phyloP scores from a whole-genome alignment of 2,329 filamentous ascomycete species.

The Fusarium sp. region DNA sequence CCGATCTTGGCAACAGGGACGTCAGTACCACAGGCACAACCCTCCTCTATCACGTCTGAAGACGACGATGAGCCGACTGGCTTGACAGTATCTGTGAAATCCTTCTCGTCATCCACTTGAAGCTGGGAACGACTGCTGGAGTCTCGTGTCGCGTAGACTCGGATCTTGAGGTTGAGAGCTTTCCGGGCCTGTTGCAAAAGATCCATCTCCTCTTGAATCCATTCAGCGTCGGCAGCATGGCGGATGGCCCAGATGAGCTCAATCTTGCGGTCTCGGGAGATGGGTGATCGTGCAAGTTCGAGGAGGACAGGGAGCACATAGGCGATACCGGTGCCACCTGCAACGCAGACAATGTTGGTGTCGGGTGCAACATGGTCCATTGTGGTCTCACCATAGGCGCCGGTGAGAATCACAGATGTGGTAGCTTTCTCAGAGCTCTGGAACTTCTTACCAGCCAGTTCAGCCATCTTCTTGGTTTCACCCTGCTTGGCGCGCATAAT shows the following conservation, averaged over 20 bases:
- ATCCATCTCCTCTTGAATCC: slow-evolving; percentile 70
- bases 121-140: slow-evolving; percentile 33
- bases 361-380: slow-evolving; percentile 57
- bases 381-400: slow-evolving; percentile 71
- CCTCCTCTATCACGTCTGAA: slow-evolving; percentile 35
- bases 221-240: slow-evolving; percentile 65
- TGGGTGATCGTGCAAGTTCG: slow-evolving; percentile 54
- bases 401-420: slow-evolving; percentile 71
- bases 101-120: slow-evolving; percentile 45
- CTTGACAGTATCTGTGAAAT: slow-evolving; percentile 18
- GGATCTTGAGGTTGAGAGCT: slow-evolving; percentile 63
- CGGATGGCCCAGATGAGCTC: slow-evolving; percentile 77
- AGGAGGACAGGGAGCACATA: slow-evolving; percentile 57
- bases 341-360: slow-evolving; percentile 58
- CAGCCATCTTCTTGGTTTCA: slow-evolving; percentile 69
- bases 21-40: slow-evolving; percentile 48
- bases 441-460: slow-evolving; percentile 57
- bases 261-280: slow-evolving; percentile 62
- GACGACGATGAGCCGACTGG: slow-evolving; percentile 47
- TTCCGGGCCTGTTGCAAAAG: slow-evolving; percentile 56
- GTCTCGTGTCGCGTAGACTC: slow-evolving; percentile 72
- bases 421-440: slow-evolving; percentile 50
- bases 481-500: slow-evolving; percentile 70
- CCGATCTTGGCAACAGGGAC: slow-evolving; percentile 51
- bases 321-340: slow-evolving; percentile 58